Percentiles rank a stretch among this genome's conserved stretches.
Evolutionary conservation across 2,329 filamentous ascomycete species (phyloP).

Genomic region (Elsinoe arachidis): DNA sequence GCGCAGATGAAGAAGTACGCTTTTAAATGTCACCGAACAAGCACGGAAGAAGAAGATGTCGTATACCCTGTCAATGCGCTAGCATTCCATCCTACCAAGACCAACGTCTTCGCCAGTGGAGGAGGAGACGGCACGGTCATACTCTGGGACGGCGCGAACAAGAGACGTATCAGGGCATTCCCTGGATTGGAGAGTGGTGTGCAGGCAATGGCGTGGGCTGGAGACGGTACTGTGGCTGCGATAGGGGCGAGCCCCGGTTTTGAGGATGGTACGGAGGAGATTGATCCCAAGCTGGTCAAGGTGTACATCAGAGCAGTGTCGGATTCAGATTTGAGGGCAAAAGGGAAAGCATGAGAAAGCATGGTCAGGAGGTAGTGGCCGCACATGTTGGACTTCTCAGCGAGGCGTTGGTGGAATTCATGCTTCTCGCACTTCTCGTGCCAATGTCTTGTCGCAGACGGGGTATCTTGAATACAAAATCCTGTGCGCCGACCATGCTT

Average conservation of each 20-base stretch:
- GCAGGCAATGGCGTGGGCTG: constrained; percentile 66
- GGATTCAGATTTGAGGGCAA: constrained; percentile 81
- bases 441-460: background rate
- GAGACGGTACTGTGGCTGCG: constrained; percentile 68
- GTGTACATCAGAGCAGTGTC: constrained; percentile 76
- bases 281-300: constrained; percentile 59
- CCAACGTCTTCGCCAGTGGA: constrained; percentile 76
- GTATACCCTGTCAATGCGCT: constrained; percentile 89
- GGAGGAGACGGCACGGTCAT: constrained; percentile 89
- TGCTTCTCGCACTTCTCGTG: background rate
- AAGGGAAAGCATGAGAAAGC: constrained; percentile 47
- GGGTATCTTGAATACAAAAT: constrained; percentile 10
- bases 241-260: constrained; percentile 79
- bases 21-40: constrained; percentile 94
- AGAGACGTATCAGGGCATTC: constrained; percentile 82
- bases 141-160: constrained; percentile 84
- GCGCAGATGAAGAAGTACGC: constrained; percentile 92
- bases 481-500: background rate
- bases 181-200: constrained; percentile 74
- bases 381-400: constrained; percentile 13
- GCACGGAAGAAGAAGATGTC: constrained; percentile 57
- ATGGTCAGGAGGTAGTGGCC: background rate
- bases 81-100: constrained; percentile 68
- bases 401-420: constrained; percentile 13
- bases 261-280: constrained; percentile 77